phyloP scores from a whole-genome alignment of 1,284 basidiomycete species.

The Trichosporon coremiiforme region DNA sequence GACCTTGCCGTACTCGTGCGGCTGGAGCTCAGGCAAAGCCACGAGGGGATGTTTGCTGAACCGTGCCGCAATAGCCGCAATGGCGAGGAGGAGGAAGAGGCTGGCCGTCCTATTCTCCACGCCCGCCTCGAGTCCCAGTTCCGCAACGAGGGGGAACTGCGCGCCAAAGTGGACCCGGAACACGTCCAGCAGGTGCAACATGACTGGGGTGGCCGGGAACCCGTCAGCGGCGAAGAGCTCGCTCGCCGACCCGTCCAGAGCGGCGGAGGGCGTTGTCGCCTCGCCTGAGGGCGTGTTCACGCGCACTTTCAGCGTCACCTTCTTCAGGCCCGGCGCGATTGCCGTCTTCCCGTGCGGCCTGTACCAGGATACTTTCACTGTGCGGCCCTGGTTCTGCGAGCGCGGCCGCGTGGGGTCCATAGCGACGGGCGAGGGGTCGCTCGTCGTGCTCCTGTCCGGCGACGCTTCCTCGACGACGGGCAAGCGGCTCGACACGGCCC shows the following conservation, averaged over 20 bases:
- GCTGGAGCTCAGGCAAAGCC: slow-evolving; percentile 36
- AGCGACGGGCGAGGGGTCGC: slow-evolving; percentile 21
- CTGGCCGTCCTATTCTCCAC: slow-evolving; percentile 33
- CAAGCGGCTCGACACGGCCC: slow-evolving; percentile 37
- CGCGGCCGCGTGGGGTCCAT: neutral
- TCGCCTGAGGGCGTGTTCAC: slow-evolving; percentile 32
- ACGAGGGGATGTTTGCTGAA: slow-evolving; percentile 43
- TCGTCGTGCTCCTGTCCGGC: slow-evolving; percentile 27
- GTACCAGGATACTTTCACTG: slow-evolving; percentile 48
- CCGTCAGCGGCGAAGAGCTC: slow-evolving; percentile 34
- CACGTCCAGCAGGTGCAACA: slow-evolving; percentile 40
- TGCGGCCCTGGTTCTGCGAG: slow-evolving; percentile 30
- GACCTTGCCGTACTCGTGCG: slow-evolving; percentile 41
- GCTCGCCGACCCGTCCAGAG: neutral
- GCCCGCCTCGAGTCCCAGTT: slow-evolving; percentile 26
- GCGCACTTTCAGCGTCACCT: slow-evolving; percentile 41
- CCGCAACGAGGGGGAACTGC: slow-evolving; percentile 40
- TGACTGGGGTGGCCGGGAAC: slow-evolving; percentile 30
- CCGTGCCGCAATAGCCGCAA: slow-evolving; percentile 40
- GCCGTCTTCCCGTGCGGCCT: slow-evolving; percentile 46
- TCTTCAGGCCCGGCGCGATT: slow-evolving; percentile 43
- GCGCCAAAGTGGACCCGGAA: slow-evolving; percentile 41
- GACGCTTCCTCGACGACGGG: slow-evolving; percentile 40
- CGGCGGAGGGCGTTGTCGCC: slow-evolving; percentile 22
- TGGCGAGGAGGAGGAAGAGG: slow-evolving; percentile 37